Evolutionary conservation across 257 asterid genomes (phyloP).

Genomic region (Rauvolfia tetraphylla): DNA sequence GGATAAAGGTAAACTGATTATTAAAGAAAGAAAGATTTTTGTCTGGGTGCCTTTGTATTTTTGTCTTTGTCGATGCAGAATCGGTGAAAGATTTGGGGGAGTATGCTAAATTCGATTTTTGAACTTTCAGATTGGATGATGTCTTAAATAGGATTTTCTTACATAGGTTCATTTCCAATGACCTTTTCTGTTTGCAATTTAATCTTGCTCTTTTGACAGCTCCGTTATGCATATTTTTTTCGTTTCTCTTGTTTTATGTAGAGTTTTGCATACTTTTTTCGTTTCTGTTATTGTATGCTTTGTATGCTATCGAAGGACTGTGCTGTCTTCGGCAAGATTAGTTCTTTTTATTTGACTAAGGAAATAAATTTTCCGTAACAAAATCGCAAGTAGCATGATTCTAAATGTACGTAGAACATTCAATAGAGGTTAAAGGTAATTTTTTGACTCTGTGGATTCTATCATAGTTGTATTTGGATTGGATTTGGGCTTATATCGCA

Average conservation of each 20-base stretch:
- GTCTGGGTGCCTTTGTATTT: neutral
- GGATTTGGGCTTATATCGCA: neutral
- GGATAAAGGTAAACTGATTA: slow-evolving; percentile 53
- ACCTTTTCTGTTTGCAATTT: neutral
- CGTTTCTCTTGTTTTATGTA: neutral
- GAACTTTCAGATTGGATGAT: neutral
- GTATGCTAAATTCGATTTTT: too few relatives aligned
- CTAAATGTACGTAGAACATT: neutral
- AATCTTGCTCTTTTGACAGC: neutral
- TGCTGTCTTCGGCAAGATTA: slow-evolving; percentile 1
- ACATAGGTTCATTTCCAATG: neutral
- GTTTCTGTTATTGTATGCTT: neutral
- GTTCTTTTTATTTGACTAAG: neutral
- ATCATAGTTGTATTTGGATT: neutral
- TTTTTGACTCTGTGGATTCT: neutral
- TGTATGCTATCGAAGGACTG: neutral
- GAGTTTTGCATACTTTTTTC: neutral
- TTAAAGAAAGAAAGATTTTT: neutral
- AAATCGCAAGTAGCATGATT: neutral
- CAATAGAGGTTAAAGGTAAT: neutral
- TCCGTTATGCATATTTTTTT: too few relatives aligned
- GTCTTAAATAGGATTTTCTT: neutral
- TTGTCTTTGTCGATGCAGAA: slow-evolving; percentile 1
- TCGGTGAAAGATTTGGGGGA: neutral
- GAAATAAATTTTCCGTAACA: neutral